Evolutionary conservation across 2,329 filamentous ascomycete species (phyloP).

Genomic region (Verticillium dahliae): DNA sequence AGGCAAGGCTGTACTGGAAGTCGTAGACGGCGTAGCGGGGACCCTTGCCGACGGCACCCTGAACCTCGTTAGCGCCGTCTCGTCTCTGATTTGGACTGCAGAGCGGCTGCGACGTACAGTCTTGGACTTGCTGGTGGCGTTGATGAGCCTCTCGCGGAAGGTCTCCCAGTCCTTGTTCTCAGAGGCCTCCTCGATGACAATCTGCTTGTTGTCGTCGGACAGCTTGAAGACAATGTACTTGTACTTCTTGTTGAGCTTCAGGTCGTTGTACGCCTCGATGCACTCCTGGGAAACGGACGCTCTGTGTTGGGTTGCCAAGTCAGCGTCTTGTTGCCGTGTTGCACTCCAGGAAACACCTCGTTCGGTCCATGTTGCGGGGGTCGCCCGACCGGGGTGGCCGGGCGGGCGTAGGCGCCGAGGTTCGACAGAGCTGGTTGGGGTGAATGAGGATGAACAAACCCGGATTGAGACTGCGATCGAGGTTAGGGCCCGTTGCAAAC

Average conservation of each 20-base stretch:
- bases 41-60: constrained; percentile 58
- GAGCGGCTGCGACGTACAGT: constrained; percentile 37
- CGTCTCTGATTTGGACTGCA: not conserved
- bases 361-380: not conserved
- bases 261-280: constrained; percentile 67
- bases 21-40: constrained; percentile 83
- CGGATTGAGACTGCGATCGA: constrained; percentile 55
- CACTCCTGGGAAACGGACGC: constrained; percentile 67
- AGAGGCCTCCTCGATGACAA: constrained; percentile 71
- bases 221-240: constrained; percentile 90
- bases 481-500: constrained; percentile 6
- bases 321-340: not conserved
- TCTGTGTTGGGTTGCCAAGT: constrained; percentile 37
- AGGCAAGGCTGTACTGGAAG: constrained; percentile 68
- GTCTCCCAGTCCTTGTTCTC: constrained; percentile 59
- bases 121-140: constrained; percentile 66
- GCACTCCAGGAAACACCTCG: not conserved
- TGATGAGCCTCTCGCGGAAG: constrained; percentile 72
- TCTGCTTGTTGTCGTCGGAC: constrained; percentile 74
- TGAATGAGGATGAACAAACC: constrained; percentile 41
- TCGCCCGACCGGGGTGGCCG: not conserved
- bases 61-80: not conserved
- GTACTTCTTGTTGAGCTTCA: constrained; percentile 75
- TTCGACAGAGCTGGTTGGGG: constrained; percentile 4
- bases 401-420: not conserved